A percentile compares a stretch with the other conserved stretches of the same genome.
Evolutionary conservation across 345 rosid species (phyloP).

Genomic region (Firmiana major): DNA sequence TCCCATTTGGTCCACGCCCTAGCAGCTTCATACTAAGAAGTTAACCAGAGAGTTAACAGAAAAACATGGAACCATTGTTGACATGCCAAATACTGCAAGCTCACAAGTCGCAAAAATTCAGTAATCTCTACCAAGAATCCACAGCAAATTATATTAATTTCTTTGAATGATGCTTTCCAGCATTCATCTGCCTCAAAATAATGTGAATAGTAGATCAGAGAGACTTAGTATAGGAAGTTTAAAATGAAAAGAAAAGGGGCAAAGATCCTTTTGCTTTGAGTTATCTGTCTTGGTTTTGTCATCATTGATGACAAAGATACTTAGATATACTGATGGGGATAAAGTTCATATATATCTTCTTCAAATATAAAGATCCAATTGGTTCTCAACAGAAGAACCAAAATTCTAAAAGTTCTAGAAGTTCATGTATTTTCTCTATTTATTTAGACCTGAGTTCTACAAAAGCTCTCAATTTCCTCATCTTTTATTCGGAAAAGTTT

Average conservation of each 20-base stretch:
- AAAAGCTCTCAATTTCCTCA: not conserved
- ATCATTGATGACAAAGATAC: not conserved
- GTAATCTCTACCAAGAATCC: not conserved
- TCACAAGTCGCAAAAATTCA: not conserved
- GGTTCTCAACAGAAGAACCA: not conserved
- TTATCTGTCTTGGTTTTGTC: not conserved
- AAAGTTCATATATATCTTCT: not conserved
- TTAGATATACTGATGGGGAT: not conserved
- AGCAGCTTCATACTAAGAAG: slow-evolving; percentile 81
- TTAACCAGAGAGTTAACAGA: slow-evolving; percentile 19
- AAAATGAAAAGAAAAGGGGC: too few relatives aligned
- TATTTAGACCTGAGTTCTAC: not conserved
- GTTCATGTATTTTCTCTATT: not conserved
- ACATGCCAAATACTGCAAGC: not conserved
- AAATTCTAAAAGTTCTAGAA: not conserved
- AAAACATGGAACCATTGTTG: not conserved
- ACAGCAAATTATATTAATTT: too few relatives aligned
- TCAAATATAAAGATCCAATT: not conserved
- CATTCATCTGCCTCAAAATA: not conserved
- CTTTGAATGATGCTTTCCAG: not conserved
- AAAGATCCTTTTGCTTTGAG: not conserved
- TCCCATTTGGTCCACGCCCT: slow-evolving; percentile 99
- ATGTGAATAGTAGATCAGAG: not conserved
- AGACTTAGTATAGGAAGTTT: not conserved
- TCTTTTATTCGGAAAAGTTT: not conserved